Evolutionary conservation across 2,329 filamentous ascomycete species (phyloP).

Genomic region (Alternaria ventricosa): DNA sequence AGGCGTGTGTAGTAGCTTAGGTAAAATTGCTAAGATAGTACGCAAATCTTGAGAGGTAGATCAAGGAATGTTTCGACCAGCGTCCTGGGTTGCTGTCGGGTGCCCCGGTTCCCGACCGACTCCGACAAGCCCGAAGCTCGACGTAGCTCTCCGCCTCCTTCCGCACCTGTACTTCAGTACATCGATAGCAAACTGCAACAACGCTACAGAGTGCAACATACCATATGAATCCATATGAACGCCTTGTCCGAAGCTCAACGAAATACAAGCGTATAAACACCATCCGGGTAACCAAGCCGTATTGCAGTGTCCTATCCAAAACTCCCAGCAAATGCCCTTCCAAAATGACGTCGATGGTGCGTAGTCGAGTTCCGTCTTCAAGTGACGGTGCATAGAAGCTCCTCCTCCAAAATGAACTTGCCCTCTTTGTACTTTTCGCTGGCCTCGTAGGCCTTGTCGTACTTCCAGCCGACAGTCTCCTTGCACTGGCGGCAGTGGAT

Average conservation of each 20-base stretch:
- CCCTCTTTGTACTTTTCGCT: conserved; percentile 99
- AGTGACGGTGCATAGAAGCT: conserved; percentile 80
- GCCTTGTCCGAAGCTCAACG: conserved; percentile 8
- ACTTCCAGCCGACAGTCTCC: conserved; percentile 96
- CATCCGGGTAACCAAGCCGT: background rate
- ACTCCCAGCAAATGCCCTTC: conserved; percentile 37
- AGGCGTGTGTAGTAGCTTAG: conserved; percentile 1
- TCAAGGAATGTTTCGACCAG: background rate
- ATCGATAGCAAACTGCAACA: background rate
- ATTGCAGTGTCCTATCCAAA: conserved; percentile 10
- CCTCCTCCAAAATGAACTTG: conserved; percentile 94
- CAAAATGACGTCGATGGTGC: conserved; percentile 1
- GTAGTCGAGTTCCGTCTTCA: conserved; percentile 31
- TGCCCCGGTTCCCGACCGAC: background rate
- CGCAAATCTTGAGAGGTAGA: background rate
- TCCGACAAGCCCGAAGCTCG: background rate
- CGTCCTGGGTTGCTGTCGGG: background rate
- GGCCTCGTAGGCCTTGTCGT: conserved; percentile 92
- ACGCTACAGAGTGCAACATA: conserved; percentile 3
- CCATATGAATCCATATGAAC: background rate
- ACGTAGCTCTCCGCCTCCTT: conserved; percentile 4
- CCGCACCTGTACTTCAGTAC: background rate
- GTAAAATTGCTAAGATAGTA: background rate
- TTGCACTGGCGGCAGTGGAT: conserved; percentile 91
- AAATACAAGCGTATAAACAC: conserved; percentile 10